phyloP scores from a whole-genome alignment of 2,329 filamentous ascomycete genomes.

The Periglandula ipomoeae region DNA sequence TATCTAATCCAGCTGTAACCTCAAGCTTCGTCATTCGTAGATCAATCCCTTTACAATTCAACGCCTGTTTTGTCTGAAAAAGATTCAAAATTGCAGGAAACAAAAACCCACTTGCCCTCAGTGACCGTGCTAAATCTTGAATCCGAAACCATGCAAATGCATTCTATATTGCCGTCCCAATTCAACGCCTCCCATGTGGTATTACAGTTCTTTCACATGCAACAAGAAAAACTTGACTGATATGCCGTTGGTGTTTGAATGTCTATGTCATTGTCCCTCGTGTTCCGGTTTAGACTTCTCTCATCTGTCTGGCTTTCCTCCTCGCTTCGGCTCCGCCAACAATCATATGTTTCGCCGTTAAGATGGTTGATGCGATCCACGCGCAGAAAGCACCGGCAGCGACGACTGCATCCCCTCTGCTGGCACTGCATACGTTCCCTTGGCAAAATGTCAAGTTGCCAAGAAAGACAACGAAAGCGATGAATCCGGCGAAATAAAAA shows the following conservation, averaged over 20 bases:
- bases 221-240: background rate
- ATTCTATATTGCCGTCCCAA: background rate
- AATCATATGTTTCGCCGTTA: slow-evolving; percentile 39
- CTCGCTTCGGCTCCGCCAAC: slow-evolving; percentile 26
- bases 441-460: slow-evolving; percentile 45
- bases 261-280: too few species aligned
- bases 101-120: background rate
- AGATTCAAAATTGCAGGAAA: background rate
- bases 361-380: slow-evolving; percentile 40
- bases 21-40: background rate
- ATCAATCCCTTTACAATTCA: background rate
- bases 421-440: slow-evolving; percentile 46
- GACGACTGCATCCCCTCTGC: slow-evolving; percentile 45
- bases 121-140: background rate
- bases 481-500: slow-evolving; percentile 52
- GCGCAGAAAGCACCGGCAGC: slow-evolving; percentile 42
- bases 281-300: slow-evolving; percentile 20
- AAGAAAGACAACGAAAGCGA: slow-evolving; percentile 49
- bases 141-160: background rate
- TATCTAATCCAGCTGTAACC: background rate
- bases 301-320: slow-evolving; percentile 27
- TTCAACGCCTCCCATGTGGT: background rate
- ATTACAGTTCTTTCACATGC: slow-evolving; percentile 6
- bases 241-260: too few species aligned
- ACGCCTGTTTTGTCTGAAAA: background rate